Percentiles rank a stretch among this genome's conserved stretches.
phyloP scores from a whole-genome alignment of 768 basidiomycete species.

The Lactarius akahatsu region DNA sequence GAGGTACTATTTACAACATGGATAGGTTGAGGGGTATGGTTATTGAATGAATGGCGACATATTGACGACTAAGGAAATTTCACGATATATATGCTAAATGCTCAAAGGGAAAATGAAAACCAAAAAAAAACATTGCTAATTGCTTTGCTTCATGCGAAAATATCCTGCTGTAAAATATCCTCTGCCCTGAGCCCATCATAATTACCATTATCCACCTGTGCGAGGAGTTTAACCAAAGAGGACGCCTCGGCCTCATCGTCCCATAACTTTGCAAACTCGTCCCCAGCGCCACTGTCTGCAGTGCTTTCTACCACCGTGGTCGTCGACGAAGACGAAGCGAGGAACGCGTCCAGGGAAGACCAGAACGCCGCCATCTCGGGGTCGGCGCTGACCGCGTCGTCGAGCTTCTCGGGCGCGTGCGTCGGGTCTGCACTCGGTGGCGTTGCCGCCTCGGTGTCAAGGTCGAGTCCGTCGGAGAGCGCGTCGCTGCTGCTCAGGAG shows the following conservation, averaged over 20 bases:
- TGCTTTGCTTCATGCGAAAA: constrained; percentile 11
- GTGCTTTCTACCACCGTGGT: background rate
- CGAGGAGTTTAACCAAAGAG: constrained; percentile 7
- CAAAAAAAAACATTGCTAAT: background rate
- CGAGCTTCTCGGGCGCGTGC: background rate
- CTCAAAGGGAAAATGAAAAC: background rate
- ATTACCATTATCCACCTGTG: background rate
- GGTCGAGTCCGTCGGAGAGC: constrained; percentile 29
- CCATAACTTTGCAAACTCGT: constrained; percentile 6
- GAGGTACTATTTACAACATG: background rate
- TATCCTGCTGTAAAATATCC: constrained; percentile 21
- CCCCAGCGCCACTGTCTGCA: background rate
- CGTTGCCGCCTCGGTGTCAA: background rate
- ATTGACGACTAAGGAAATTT: background rate
- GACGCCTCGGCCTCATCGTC: constrained; percentile 1
- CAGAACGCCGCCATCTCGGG: constrained; percentile 21
- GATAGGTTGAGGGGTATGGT: background rate
- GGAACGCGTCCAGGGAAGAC: constrained; percentile 22
- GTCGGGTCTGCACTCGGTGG: background rate
- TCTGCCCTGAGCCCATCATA: constrained; percentile 16
- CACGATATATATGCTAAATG: background rate
- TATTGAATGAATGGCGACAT: background rate
- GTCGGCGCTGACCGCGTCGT: background rate
- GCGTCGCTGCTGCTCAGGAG: constrained; percentile 35
- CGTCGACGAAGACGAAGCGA: constrained; percentile 8